Percentiles rank a stretch among this genome's conserved stretches.
phyloP scores from a whole-genome alignment of 2,329 filamentous ascomycete species.

The Xylariaceae sp. region DNA sequence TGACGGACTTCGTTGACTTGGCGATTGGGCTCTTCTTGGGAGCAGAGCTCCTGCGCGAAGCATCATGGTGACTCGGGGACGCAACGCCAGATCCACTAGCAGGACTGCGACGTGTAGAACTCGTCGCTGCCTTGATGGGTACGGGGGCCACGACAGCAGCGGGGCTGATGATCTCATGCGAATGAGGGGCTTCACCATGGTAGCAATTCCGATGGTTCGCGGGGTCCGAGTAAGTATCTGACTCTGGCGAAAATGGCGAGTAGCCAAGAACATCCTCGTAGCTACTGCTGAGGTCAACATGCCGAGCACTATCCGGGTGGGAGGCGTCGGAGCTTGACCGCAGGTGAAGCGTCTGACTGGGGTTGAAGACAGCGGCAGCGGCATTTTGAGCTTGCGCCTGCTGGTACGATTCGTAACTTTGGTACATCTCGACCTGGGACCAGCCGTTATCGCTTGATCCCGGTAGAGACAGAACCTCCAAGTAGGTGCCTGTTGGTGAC shows the following conservation, averaged over 20 bases:
- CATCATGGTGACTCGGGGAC: slow-evolving; percentile 54
- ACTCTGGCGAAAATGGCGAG: slow-evolving; percentile 76
- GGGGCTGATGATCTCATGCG: slow-evolving; percentile 58
- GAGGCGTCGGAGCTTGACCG: slow-evolving; percentile 83
- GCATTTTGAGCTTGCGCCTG: slow-evolving; percentile 47
- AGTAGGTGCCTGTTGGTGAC: slow-evolving; percentile 71
- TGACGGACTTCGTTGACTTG: slow-evolving; percentile 78
- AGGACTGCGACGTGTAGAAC: slow-evolving; percentile 55
- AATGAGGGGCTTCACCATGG: slow-evolving; percentile 49
- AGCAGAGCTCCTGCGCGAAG: slow-evolving; percentile 61
- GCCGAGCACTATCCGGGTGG: slow-evolving; percentile 58
- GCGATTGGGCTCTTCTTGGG: slow-evolving; percentile 71
- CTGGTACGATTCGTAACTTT: slow-evolving; percentile 62
- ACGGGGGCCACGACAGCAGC: slow-evolving; percentile 63
- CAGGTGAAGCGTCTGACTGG: slow-evolving; percentile 81
- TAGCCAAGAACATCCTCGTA: slow-evolving; percentile 77
- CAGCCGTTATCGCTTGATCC: slow-evolving; percentile 86
- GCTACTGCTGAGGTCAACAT: slow-evolving; percentile 63
- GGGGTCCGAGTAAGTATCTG: slow-evolving; percentile 65
- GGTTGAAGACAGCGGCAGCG: slow-evolving; percentile 81
- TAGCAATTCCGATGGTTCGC: slow-evolving; percentile 57
- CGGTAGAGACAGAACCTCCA: slow-evolving; percentile 78
- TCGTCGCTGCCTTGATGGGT: slow-evolving; percentile 58
- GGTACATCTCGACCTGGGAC: slow-evolving; percentile 72
- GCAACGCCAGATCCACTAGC: slow-evolving; percentile 55